Base-by-base conservation (phyloP, 176 grass and related monocot species). In the Saccharum spontaneum region DNA sequence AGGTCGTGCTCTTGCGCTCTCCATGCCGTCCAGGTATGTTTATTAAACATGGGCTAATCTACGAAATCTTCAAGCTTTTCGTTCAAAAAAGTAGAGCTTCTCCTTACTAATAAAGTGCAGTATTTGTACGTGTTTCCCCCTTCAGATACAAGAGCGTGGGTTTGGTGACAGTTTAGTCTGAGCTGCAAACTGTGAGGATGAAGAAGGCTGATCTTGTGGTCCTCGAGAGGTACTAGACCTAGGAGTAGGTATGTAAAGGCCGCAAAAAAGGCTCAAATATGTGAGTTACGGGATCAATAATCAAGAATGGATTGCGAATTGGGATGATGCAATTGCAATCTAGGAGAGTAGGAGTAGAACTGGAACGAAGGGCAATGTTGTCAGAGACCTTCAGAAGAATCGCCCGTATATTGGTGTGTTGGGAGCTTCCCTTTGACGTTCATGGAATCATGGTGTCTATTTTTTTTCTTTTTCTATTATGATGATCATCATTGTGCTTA, bases 91-190 rank as follows among this genome's bases (percentile, higher is more conserved):
- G 13, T 15, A 15, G 12, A 1, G 46, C 12, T 48, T 15, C 12
- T 48, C 46, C 46, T 15, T 48, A 14, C 46, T 15, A 48, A 46
- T 14, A 46, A 13, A 46, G 44, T 46, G 40, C 40, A 38, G 37
- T 7, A 38, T 38, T 38, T 38, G 37, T 37, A 36, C 34, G 33
- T 34, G 37, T 6, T 38, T 13, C 3, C 10, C 69, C 22, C 41
- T 15, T 71, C 81, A 95, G 96, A 75, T 92, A 98, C 55, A 91
- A 86, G 46, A 94, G 78, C 81, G 92, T 98, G 87, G 93, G 86
- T 37, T 78, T 95, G 81, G 91, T 85, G 67, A 95, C 93, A 16
- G 89, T 95, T 39, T 91, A 95, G 50, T 92, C 91, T 0, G 90
- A 88, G 81, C 83, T 90, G 86, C 83, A 85, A 73, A 79, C 92